A percentile compares a stretch with the other conserved stretches of the same genome.
These are phyloP conservation scores for Hypoxylon rubiginosum DNA, from an alignment of 2,329 filamentous ascomycete species.

Conservation along the genomic window DNA sequence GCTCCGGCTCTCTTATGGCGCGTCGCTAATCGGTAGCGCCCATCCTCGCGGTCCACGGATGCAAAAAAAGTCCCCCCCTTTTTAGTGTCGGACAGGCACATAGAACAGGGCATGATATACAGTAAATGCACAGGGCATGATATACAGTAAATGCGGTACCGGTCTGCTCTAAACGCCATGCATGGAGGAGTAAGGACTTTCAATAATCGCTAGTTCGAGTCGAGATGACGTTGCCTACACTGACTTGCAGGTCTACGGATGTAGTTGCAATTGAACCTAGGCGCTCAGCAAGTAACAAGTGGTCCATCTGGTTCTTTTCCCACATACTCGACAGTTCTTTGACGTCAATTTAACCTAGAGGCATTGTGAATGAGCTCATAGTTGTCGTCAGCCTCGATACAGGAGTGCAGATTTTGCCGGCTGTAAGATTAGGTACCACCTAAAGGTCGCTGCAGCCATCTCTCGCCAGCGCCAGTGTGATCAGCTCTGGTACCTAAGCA, in stretches of 20 bases:
- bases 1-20: slow-evolving; percentile 11
- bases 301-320: background rate
- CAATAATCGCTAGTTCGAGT: background rate
- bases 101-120: background rate
- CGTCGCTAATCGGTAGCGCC: slow-evolving; percentile 21
- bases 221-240: slow-evolving; percentile 17
- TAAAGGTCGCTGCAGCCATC: background rate
- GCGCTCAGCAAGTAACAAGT: background rate
- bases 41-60: slow-evolving; percentile 2
- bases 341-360: background rate
- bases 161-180: background rate
- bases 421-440: background rate
- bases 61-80: background rate
- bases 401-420: background rate
- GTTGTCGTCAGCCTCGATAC: background rate
- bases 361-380: background rate
- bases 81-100: slow-evolving; percentile 15
- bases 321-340: background rate
- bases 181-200: slow-evolving; percentile 5
- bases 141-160: background rate
- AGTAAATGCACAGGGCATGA: background rate
- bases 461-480: background rate
- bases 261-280: slow-evolving; percentile 2
- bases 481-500: background rate
- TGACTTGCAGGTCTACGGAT: background rate